Evolutionary conservation across 371 early-diverging fungal genomes (phyloP).

Genomic region (Mortierella polycephala): DNA sequence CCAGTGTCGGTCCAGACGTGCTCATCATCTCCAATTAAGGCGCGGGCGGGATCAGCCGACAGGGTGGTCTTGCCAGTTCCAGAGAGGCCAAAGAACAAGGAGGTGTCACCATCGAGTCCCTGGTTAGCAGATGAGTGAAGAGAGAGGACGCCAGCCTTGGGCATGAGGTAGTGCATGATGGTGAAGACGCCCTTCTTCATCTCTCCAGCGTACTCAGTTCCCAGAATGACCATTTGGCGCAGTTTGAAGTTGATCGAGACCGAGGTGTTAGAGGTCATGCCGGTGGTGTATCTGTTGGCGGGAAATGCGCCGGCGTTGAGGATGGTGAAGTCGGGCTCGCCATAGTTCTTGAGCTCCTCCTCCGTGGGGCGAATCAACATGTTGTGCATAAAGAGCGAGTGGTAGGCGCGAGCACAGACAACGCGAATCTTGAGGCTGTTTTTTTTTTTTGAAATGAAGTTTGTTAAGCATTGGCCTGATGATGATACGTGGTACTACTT

Average conservation of each 20-base stretch:
- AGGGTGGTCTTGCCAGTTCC: slow-evolving; percentile 99
- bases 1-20: slow-evolving; percentile 98
- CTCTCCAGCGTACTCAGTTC: slow-evolving; percentile 98
- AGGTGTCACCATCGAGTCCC: slow-evolving; percentile 92
- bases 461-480: neutral
- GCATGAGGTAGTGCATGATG: slow-evolving; percentile 98
- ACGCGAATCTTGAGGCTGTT: slow-evolving; percentile 88
- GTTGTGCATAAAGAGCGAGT: slow-evolving; percentile 96
- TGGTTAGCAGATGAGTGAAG: slow-evolving; percentile 98
- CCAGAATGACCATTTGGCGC: slow-evolving; percentile 89
- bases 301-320: slow-evolving; percentile 97
- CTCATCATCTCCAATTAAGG: slow-evolving; percentile 98
- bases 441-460: neutral
- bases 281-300: slow-evolving; percentile 95
- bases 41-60: slow-evolving; percentile 94
- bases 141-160: slow-evolving; percentile 95
- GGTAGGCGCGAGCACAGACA: slow-evolving; percentile 96
- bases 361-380: slow-evolving; percentile 97
- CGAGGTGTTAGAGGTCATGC: slow-evolving; percentile 95
- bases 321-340: slow-evolving; percentile 96
- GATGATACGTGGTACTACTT: neutral
- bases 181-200: slow-evolving; percentile 99
- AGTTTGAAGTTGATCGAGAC: slow-evolving; percentile 92
- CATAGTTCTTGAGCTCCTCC: slow-evolving; percentile 90
- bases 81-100: slow-evolving; percentile 97